Base-by-base conservation (phyloP, 306 rosid genomes). In the Medicago ruthenica region DNA sequence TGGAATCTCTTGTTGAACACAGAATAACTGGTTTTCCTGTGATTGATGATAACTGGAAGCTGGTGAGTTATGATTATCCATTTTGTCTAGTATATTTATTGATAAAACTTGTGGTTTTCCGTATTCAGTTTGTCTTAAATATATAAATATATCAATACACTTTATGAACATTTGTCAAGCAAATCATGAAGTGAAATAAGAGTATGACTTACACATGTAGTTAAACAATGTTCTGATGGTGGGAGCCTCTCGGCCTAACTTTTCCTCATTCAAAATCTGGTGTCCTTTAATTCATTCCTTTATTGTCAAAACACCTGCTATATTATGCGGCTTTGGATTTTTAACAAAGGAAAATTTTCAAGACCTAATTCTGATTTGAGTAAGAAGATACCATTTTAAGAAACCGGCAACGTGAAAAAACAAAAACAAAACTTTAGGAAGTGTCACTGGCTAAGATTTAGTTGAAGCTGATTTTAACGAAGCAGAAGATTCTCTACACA, bases 1-100 rank as follows among this genome's bases (percentile, higher is more conserved):
- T 92, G 76, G 99, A 95, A 71, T 53, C 55, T 63, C 97, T 92
- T 73, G 99, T 95, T 71, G 97, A 90, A 60, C 85, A 89, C 79
- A 92, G 99, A 83, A 89, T 95, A 84, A 92, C 98, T 58, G 99
- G 99, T 51, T 95, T 95, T 85, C 99, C 99, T 11, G 99, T 95
- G 78, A 85, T 92, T 42, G 93, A 90, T 78, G 92, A 88, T 61
- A 83, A 92, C 78, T 95, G 99, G 99, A 90, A 82, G 71, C 85
- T 95, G 86, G 99, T 95, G 83, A 83, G 83, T 77, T 50, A 65
- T 73, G 73, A 61, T 9, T 86, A 55, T 4, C 60, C 71, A 67
- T 67, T 41, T 45, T 45, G 8, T 45, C n/a, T 47, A 7, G 51
- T 67, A 7, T 45, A 41, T 36, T 39, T 12, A 62, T 79, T 71